These are phyloP conservation scores for Vitis hybrid DNA, from an alignment of 177 flowering plant species.

Conservation along the genomic window DNA sequence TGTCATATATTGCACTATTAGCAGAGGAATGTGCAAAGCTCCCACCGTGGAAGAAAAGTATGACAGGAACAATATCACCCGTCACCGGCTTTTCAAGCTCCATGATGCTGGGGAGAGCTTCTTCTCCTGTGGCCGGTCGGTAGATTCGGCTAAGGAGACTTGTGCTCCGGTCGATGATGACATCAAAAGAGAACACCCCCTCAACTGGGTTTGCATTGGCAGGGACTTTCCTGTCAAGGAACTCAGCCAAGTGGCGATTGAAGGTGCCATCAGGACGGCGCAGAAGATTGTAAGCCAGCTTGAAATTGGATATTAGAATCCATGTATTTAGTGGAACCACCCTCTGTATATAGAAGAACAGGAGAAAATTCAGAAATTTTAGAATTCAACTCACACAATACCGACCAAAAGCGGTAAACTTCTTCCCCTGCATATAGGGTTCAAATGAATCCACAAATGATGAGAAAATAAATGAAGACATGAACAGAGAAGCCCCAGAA, in stretches of 20 bases:
- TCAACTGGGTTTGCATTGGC: conserved; percentile 66
- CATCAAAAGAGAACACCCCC: conserved; percentile 76
- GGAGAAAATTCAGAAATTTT: not conserved
- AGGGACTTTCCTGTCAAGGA: conserved; percentile 68
- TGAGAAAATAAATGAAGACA: no score
- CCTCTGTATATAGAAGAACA: conserved; percentile 30
- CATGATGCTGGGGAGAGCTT: conserved; percentile 22
- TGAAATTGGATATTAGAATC: conserved; percentile 81
- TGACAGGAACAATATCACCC: conserved; percentile 62
- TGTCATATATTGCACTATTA: conserved; percentile 88
- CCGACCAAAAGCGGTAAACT: not conserved
- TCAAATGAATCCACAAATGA: not conserved
- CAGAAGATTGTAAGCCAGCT: conserved; percentile 77
- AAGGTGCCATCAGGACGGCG: conserved; percentile 87
- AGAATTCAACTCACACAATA: not conserved
- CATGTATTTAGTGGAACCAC: conserved; percentile 84
- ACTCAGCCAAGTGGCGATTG: conserved; percentile 78
- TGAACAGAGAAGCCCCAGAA: conserved; percentile 10
- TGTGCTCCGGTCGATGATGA: conserved; percentile 47
- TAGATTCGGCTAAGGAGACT: conserved; percentile 51
- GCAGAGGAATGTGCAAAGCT: conserved; percentile 97
- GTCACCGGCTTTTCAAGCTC: conserved; percentile 58
- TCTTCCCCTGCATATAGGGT: not conserved
- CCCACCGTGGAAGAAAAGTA: conserved; percentile 93
- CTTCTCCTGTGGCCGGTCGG: conserved; percentile 31